Conservation (phyloP, 2,329 filamentous ascomycete species). For the Paecilomyces formosus region DNA sequence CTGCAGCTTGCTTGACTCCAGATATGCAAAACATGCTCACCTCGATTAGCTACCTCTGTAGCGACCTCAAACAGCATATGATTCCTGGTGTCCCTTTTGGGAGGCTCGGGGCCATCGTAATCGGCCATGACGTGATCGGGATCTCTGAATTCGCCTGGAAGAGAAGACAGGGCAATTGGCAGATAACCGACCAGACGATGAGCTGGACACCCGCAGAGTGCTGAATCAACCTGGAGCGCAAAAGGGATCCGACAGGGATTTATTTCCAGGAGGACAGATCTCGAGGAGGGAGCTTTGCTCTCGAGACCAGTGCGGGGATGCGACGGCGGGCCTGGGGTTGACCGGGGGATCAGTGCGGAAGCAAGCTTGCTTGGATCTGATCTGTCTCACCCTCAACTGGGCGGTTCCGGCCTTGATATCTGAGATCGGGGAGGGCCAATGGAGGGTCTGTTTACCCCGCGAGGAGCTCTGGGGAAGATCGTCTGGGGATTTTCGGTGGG, state of each 20-base stretch:
- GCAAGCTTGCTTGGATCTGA: background rate
- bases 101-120: constrained; percentile 57
- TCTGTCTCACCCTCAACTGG: background rate
- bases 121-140: constrained; percentile 68
- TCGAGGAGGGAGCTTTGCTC: background rate
- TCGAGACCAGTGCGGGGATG: background rate
- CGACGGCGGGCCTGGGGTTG: background rate
- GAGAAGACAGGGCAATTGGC: background rate
- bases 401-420: background rate
- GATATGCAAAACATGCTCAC: constrained; percentile 35
- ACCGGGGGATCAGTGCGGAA: background rate
- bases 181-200: background rate
- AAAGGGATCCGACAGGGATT: background rate
- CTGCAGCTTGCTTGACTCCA: constrained; percentile 2
- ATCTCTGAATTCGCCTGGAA: background rate
- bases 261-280: background rate
- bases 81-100: constrained; percentile 72
- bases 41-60: constrained; percentile 94
- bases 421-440: background rate
- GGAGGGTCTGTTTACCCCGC: background rate
- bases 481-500: background rate
- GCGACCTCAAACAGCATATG: constrained; percentile 95
- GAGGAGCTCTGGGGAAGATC: background rate
- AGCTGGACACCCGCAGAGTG: background rate
- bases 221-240: background rate